These are phyloP conservation scores for Ophiocordyceps polyrhachis-furcata DNA, from an alignment of 2,329 filamentous ascomycete species.

Conservation along the genomic window DNA sequence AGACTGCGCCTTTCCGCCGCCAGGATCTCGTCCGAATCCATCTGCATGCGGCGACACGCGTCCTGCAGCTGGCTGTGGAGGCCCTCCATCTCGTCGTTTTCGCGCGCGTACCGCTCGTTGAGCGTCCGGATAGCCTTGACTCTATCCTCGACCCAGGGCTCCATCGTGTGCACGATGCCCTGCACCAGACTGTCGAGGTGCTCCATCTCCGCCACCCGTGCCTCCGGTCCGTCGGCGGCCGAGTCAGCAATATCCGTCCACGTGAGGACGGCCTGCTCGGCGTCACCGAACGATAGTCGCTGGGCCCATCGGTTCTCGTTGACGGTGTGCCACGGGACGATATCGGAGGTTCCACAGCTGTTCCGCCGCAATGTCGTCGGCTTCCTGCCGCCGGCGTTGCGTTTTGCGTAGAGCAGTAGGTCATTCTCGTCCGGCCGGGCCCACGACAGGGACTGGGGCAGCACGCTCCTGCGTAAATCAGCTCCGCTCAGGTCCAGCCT, in stretches of 20 bases:
- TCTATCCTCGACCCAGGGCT: constrained; percentile 42
- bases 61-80: constrained; percentile 55
- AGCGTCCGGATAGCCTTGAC: constrained; percentile 37
- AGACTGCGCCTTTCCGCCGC: constrained; percentile 49
- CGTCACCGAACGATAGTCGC: constrained; percentile 56
- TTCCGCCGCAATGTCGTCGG: constrained; percentile 42
- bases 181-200: constrained; percentile 34
- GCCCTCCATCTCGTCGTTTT: constrained; percentile 45
- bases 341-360: constrained; percentile 25
- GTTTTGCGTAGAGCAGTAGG: constrained; percentile 31
- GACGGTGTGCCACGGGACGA: constrained; percentile 12
- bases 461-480: constrained; percentile 23
- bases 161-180: constrained; percentile 30
- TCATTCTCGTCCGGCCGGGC: constrained; percentile 43
- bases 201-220: constrained; percentile 33
- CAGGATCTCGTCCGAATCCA: constrained; percentile 49
- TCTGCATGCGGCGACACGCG: constrained; percentile 47
- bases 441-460: constrained; percentile 30
- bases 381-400: constrained; percentile 22
- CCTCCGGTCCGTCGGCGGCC: constrained; percentile 11
- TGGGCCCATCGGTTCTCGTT: constrained; percentile 50
- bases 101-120: constrained; percentile 40
- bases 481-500: constrained; percentile 14
- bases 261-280: constrained; percentile 52
- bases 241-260: constrained; percentile 40